Base-by-base conservation (phyloP, 2,329 filamentous ascomycete species). In the Macrophomina pseudophaseolina region DNA sequence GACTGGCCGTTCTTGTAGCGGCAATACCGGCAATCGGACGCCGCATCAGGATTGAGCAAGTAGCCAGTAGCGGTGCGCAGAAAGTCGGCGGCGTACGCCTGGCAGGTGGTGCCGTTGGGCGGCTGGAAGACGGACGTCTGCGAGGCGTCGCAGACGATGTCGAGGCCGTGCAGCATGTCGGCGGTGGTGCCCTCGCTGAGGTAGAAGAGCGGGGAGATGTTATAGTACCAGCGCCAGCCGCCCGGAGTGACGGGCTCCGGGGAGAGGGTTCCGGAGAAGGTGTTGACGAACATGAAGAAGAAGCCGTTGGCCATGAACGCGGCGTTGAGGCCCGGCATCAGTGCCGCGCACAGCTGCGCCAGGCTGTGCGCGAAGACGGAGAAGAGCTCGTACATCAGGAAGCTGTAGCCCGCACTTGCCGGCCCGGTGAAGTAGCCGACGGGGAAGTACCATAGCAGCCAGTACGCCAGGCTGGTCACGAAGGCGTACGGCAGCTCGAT, bases 401-500 rank as follows among this genome's bases (percentile, higher is more conserved):
- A 92, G 86, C 93, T 91, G 8, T 94, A 84, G 0, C 80, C 88
- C 8, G 91, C 90, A 32, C 91, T 89, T 72, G 92, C 87, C 2
- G 84, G 76, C 0, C 88, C 84, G 69, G 87, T 81, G 68, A 90
- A 87, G 12, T 93, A 84, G 1, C 91, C 91, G 56, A 94, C 85
- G 0, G 91, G 91, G 74, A 92, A 96, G 81, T 96, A 96, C 86
- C 90, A 94, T 74, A 83, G 87, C 70, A 91, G 83, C 80, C 84
- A 95, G 80, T 91, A 88, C 67, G 94, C 79, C 11, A 88, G 82
- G 1, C 87, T 85, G 82, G 90, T 88, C 28, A 94, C 75, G 0
- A 87, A 83, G 73, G 94, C 91, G 87, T 90, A 96, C 0, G 91
- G 90, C 1, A 96, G 80, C 76, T 96, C 93, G 63, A 93, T 91